Evolutionary conservation across 345 rosid genomes (phyloP), one percentile per base, ranked within the genome.

Genomic region (Chamaenerion angustifolium): DNA sequence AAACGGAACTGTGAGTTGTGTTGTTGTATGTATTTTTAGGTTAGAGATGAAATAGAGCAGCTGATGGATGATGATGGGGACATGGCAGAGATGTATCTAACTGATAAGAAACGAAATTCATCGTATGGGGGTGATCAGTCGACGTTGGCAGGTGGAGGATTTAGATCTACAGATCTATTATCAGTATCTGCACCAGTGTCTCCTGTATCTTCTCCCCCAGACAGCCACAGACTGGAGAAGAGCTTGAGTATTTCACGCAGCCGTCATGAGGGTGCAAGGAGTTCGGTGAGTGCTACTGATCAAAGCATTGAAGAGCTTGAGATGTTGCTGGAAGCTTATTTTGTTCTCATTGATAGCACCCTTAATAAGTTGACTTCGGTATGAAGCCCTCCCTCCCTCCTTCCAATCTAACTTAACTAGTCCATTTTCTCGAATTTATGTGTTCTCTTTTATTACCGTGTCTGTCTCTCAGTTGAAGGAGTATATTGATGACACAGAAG

Each of bases 51-150:
- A 79, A 93, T 93, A 41, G 99, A 93, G 63, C 96, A 93, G 74
- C 83, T 93, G 40, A 93, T 93, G 99, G 96, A 92, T 70, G 99
- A 92, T 72, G 99, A 92, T 57, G 99, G 99, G 42, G 99, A 92
- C 66, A 88, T 92, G 98, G 98, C 98, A 1, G 98, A 92, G 71
- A 84, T 92, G 98, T 82, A 79, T 75, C 94, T 92, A 17, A 88
- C 96, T 2, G 98, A 92, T 72, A 92, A 92, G 78, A 92, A 92
- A 69, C 75, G 56, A 31, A 76, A 95, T 37, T 59, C 78, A n/a
- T n/a, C n/a, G n/a, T n/a, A n/a, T n/a, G n/a, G n/a, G n/a, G n/a
- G n/a, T n/a, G n/a, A n/a, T n/a, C n/a, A n/a, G n/a, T n/a, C n/a
- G n/a, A n/a, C n/a, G 56, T 62, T 77, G 54, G 37, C 37, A 31